Evolutionary conservation across 2,329 filamentous ascomycete species (phyloP).

Genomic region (Penicillium sp.): DNA sequence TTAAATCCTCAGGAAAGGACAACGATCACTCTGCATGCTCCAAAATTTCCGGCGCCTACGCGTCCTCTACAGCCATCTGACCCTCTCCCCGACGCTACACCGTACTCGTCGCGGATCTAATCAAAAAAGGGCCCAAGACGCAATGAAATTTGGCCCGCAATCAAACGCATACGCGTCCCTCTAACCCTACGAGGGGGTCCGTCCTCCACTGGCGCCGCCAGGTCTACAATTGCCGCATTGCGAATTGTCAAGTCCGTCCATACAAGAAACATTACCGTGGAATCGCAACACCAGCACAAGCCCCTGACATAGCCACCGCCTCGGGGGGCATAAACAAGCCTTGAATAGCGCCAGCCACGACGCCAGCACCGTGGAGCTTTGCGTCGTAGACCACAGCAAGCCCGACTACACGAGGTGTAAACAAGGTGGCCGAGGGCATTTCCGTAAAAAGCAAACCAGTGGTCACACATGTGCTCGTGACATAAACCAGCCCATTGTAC

Average conservation of each 20-base stretch:
- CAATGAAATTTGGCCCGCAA: neutral
- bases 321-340: neutral
- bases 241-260: too few relatives aligned
- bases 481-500: conserved; percentile 20
- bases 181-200: neutral
- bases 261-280: neutral
- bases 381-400: conserved; percentile 4
- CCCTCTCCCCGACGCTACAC: neutral
- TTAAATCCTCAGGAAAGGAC: neutral
- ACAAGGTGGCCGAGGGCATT: conserved; percentile 9
- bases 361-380: conserved; percentile 5
- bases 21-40: too few relatives aligned
- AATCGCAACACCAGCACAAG: neutral
- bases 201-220: neutral
- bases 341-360: conserved; percentile 17
- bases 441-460: conserved; percentile 13
- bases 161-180: conserved; percentile 1
- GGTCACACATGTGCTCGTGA: conserved; percentile 13
- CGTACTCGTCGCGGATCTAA: neutral
- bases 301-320: neutral
- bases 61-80: neutral
- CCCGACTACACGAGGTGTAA: conserved; percentile 1
- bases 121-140: neutral
- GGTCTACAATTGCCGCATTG: too few relatives aligned
- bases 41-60: neutral